Evolutionary conservation across 805 yeast species (phyloP), one percentile per base, ranked within the genome.

Genomic region (Monosporozyma unispora): DNA sequence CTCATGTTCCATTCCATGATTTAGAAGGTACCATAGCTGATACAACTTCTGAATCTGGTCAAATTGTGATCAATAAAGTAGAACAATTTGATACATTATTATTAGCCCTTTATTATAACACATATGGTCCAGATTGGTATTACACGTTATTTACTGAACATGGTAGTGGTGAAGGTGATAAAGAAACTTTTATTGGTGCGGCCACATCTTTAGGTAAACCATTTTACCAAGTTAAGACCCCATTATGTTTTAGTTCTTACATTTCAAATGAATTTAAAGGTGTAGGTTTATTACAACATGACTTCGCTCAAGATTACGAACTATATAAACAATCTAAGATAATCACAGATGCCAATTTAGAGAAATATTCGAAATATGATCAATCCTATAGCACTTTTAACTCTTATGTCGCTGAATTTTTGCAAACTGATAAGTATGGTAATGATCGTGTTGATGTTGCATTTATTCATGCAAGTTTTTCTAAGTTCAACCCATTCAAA

Each of bases 131-230:
- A 0, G 64, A 71, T 8, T 80, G 75, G 66, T 84, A 79, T 62
- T 84, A 84, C 57, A 83, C 82, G 10, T 64, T 84, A 50, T 70
- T 84, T 54, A 77, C 87, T 0, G 90, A 83, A 59, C 87, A 87
- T 3, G 72, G 79, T 23, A 81, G 87, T 1, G 91, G 91, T 25
- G 85, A 84, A 68, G 90, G 91, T 47, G 91, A 84, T 59, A 84
- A 84, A 60, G 91, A 84, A 59, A 82, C 91, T 0, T 83, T 82
- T 55, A 75, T 80, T 38, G 79, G 84, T 9, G 89, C 87, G 1
- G 86, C 89, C 3, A 71, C 74, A 48, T 81, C 69, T 1, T 58
- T 78, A 58, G 55, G 63, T 0, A 65, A 70, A 47, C 73, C 77
- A 2, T 80, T 72, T 61, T 78, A 75, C 60, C 89, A 82, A 62